phyloP scores from a whole-genome alignment of 805 yeast genomes.

The Candida oleophila region DNA sequence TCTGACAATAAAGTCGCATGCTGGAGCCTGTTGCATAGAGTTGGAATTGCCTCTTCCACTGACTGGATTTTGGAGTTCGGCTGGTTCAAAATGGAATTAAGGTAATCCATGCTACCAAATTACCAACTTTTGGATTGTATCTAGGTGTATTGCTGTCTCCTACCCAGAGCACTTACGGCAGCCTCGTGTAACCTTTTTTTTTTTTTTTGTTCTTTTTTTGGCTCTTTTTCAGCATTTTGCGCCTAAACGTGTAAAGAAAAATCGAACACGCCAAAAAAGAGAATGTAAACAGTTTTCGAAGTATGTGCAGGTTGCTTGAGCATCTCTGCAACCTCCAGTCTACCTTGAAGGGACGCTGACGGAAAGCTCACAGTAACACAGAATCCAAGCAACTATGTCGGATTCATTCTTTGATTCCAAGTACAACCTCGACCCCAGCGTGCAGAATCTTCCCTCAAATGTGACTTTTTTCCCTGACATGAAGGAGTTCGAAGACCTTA shows the following conservation, averaged over 20 bases:
- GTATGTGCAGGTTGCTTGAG: not conserved
- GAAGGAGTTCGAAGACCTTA: constrained; percentile 20
- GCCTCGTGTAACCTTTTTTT: not conserved
- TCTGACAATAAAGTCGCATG: constrained; percentile 83
- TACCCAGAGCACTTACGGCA: no score
- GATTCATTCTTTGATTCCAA: constrained; percentile 7
- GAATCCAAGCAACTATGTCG: not conserved
- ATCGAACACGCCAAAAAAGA: not conserved
- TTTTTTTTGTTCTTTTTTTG: no score
- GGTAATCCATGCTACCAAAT: constrained; percentile 38
- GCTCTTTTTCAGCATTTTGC: not conserved
- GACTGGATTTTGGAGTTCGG: constrained; percentile 35
- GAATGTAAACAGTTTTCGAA: not conserved
- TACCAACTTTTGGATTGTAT: no score
- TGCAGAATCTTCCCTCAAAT: constrained; percentile 7
- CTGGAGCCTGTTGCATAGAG: constrained; percentile 81
- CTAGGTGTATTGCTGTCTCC: no score
- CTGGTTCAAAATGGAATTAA: constrained; percentile 35
- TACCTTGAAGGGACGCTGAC: no score
- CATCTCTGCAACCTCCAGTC: not conserved
- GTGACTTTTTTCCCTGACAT: constrained; percentile 16
- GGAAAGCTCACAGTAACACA: no score
- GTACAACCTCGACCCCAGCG: constrained; percentile 7
- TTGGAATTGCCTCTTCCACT: constrained; percentile 83
- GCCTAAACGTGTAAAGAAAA: not conserved